Percentiles rank a stretch among this genome's conserved stretches.
These are phyloP conservation scores for Eruca vesicaria DNA, from an alignment of 441 rosid genomes.

Conservation along the genomic window DNA sequence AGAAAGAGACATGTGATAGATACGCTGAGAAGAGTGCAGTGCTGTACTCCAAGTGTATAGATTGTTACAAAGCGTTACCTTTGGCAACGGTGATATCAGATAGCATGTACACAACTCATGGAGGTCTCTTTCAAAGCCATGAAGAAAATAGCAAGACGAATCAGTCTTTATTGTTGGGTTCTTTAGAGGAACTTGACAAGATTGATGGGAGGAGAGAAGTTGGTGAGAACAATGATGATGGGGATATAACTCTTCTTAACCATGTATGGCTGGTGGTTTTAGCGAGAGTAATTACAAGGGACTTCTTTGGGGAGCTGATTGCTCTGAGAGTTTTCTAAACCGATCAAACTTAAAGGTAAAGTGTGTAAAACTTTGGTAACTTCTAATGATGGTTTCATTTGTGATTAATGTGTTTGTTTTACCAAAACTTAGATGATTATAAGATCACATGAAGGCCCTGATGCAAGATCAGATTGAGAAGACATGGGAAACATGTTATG, in stretches of 20 bases:
- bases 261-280: slow-evolving; percentile 41
- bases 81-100: slow-evolving; percentile 38
- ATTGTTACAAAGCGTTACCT: slow-evolving; percentile 37
- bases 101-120: slow-evolving; percentile 42
- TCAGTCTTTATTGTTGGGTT: slow-evolving; percentile 35
- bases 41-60: slow-evolving; percentile 36
- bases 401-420: neutral
- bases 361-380: neutral
- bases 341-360: slow-evolving; percentile 41
- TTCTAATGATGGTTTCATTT: neutral
- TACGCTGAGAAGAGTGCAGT: slow-evolving; percentile 34
- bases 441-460: no score
- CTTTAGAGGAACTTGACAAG: slow-evolving; percentile 38
- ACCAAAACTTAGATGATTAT: slow-evolving; percentile 41
- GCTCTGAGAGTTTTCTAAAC: slow-evolving; percentile 37
- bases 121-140: slow-evolving; percentile 43
- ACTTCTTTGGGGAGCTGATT: slow-evolving; percentile 49
- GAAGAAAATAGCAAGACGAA: slow-evolving; percentile 21
- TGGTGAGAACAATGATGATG: slow-evolving; percentile 37
- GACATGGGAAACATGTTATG: no score
- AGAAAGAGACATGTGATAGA: slow-evolving; percentile 39
- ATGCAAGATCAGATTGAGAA: no score
- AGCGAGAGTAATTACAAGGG: slow-evolving; percentile 38
- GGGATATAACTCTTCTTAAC: slow-evolving; percentile 33
- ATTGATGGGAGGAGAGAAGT: slow-evolving; percentile 39